Evolutionary conservation across 2,329 filamentous ascomycete species (phyloP).

Genomic region (Teratosphaeria viscida): DNA sequence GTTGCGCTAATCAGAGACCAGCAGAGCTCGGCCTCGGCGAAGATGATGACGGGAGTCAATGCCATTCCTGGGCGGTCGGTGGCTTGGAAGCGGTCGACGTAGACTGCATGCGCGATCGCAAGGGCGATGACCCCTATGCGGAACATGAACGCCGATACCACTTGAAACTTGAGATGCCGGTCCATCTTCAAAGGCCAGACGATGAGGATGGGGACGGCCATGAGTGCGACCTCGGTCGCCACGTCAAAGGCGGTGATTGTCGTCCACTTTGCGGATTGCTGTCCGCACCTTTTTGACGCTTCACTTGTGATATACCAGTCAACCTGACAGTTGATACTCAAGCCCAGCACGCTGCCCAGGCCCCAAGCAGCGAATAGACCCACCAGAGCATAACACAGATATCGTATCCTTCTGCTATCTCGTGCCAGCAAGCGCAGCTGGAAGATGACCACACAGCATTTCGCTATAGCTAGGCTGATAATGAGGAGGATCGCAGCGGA

Average conservation of each 20-base stretch:
- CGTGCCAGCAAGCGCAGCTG: background rate
- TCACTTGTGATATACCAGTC: background rate
- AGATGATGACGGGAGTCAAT: background rate
- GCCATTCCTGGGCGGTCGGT: background rate
- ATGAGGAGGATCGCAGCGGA: background rate
- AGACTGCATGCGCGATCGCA: background rate
- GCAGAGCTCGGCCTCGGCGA: background rate
- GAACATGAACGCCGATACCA: background rate
- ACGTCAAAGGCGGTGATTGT: background rate
- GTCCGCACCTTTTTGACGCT: background rate
- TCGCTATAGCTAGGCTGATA: background rate
- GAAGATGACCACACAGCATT: background rate
- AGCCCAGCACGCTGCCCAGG: background rate
- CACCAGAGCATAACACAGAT: background rate
- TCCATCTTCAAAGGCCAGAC: background rate
- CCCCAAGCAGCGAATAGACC: background rate
- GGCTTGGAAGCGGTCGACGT: background rate
- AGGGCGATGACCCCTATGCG: background rate
- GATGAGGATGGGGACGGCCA: background rate
- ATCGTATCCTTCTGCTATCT: background rate
- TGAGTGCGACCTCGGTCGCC: background rate
- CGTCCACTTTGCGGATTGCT: background rate
- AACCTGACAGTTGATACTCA: background rate
- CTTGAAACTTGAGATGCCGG: background rate
- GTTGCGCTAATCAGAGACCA: background rate